phyloP scores from a whole-genome alignment of 2,329 filamentous ascomycete genomes.

The Coniochaeta sp. region DNA sequence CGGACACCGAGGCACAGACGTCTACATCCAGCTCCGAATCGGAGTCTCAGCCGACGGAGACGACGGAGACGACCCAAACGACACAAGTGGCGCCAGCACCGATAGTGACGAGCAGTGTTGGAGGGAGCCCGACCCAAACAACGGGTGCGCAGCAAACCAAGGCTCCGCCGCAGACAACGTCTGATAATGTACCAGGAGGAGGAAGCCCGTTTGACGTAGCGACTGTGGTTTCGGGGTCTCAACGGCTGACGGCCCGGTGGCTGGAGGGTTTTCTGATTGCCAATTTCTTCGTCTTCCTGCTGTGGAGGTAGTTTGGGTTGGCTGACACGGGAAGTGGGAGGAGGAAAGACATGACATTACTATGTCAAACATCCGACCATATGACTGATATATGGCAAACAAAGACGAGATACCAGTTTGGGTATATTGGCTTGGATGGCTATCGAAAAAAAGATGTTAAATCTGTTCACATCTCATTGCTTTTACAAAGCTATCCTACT shows the following conservation, averaged over 20 bases:
- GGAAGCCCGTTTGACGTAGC: slow-evolving; percentile 12
- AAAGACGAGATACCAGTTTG: neutral
- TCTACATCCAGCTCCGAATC: neutral
- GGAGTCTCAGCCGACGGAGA: neutral
- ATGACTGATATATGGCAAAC: neutral
- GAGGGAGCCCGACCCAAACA: neutral
- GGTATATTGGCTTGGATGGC: neutral
- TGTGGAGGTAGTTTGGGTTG: neutral
- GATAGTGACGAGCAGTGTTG: neutral
- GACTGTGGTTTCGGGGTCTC: neutral
- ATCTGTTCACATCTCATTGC: neutral
- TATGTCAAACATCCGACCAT: neutral
- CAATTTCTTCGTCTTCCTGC: neutral
- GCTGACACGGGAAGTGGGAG: neutral
- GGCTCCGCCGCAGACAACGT: neutral
- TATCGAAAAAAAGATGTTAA: neutral
- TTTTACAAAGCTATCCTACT: neutral
- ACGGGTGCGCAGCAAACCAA: slow-evolving; percentile 3
- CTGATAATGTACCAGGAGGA: slow-evolving; percentile 2
- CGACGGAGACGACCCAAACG: neutral
- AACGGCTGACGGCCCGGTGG: neutral
- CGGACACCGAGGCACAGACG: neutral
- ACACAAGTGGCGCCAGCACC: neutral
- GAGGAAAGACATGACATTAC: neutral
- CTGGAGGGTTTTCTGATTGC: neutral